A percentile compares a stretch with the other conserved stretches of the same genome.
phyloP scores from a whole-genome alignment of 768 basidiomycete genomes.

The Leccinum rimulosum region DNA sequence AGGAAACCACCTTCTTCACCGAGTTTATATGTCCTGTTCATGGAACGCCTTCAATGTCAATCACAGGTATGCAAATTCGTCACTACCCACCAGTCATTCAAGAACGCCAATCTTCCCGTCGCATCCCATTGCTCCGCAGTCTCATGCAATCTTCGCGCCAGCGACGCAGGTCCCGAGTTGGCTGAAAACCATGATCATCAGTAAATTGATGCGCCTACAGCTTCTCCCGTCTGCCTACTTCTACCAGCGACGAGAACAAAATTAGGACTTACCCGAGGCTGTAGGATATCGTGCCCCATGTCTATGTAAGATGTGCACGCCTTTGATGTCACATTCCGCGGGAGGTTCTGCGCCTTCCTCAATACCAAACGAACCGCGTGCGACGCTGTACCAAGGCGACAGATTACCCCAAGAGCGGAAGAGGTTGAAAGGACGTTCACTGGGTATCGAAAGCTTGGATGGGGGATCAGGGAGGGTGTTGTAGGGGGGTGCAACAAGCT shows the following conservation, averaged over 20 bases:
- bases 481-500: slow-evolving; percentile 53
- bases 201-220: neutral
- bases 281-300: slow-evolving; percentile 81
- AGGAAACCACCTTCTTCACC: slow-evolving; percentile 69
- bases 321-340: slow-evolving; percentile 65
- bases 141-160: slow-evolving; percentile 54
- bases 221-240: neutral
- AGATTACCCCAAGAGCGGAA: slow-evolving; percentile 83
- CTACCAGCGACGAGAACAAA: neutral
- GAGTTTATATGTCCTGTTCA: slow-evolving; percentile 78
- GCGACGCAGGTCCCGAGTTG: slow-evolving; percentile 55
- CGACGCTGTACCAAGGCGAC: slow-evolving; percentile 82
- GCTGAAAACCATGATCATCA: slow-evolving; percentile 34
- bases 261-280: slow-evolving; percentile 48
- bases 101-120: slow-evolving; percentile 62
- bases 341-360: slow-evolving; percentile 71
- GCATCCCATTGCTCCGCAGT: slow-evolving; percentile 60
- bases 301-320: slow-evolving; percentile 75
- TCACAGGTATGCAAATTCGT: slow-evolving; percentile 8
- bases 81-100: slow-evolving; percentile 71
- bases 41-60: neutral
- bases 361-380: slow-evolving; percentile 62
- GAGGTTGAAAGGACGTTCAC: slow-evolving; percentile 52
- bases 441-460: slow-evolving; percentile 2
- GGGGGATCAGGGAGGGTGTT: slow-evolving; percentile 21